phyloP scores from a whole-genome alignment of 1,139 yeast species.

The Pichia sp. region DNA sequence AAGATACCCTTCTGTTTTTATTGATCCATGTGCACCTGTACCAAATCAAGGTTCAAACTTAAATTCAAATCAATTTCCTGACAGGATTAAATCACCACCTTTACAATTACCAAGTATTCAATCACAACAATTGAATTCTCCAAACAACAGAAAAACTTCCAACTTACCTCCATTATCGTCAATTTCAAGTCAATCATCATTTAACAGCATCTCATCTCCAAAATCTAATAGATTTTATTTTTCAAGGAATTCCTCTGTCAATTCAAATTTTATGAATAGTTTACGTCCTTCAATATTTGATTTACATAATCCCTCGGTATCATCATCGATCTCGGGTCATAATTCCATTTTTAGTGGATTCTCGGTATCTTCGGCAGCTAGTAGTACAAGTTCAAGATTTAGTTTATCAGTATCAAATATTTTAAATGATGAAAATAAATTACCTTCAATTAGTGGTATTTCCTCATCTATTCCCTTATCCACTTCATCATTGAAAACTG shows the following conservation, averaged over 20 bases:
- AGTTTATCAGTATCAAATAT: slow-evolving; percentile 24
- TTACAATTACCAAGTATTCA: slow-evolving; percentile 1
- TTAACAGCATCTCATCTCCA: slow-evolving; percentile 6
- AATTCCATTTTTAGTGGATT: slow-evolving; percentile 22
- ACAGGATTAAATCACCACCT: slow-evolving; percentile 8
- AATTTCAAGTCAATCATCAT: slow-evolving; percentile 10
- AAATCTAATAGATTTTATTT: slow-evolving; percentile 5
- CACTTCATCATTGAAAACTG: slow-evolving; percentile 10
- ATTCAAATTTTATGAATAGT: slow-evolving; percentile 9
- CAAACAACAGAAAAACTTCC: background rate
- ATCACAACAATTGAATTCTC: slow-evolving; percentile 2
- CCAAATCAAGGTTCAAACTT: slow-evolving; percentile 16
- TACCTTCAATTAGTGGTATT: slow-evolving; percentile 1
- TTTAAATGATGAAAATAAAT: slow-evolving; percentile 19
- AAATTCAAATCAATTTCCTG: background rate
- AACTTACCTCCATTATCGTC: slow-evolving; percentile 12
- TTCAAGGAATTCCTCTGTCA: slow-evolving; percentile 13
- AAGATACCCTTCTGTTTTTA: slow-evolving; percentile 32
- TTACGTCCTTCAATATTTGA: slow-evolving; percentile 24
- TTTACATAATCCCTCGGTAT: slow-evolving; percentile 15
- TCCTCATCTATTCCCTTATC: slow-evolving; percentile 3
- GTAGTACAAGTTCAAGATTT: slow-evolving; percentile 8
- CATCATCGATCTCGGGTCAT: slow-evolving; percentile 22
- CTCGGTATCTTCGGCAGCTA: slow-evolving; percentile 14
- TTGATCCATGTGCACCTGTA: slow-evolving; percentile 35